These are phyloP conservation scores for Collybia nuda DNA, from an alignment of 768 basidiomycete genomes.

Conservation along the genomic window DNA sequence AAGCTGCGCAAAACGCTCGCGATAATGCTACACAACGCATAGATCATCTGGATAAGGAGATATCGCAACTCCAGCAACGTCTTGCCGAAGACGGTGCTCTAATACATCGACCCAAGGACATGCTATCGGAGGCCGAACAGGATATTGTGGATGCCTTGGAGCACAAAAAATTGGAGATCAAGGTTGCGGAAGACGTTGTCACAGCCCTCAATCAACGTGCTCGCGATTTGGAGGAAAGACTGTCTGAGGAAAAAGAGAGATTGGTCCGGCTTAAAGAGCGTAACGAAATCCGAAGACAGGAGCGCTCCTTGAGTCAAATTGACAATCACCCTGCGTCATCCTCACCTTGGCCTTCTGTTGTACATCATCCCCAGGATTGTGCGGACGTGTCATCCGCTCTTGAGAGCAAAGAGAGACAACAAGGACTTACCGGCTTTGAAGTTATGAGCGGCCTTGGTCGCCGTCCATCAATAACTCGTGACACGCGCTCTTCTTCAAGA, in stretches of 20 bases:
- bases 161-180: slow-evolving; percentile 58
- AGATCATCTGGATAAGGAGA: slow-evolving; percentile 61
- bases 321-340: slow-evolving; percentile 15
- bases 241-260: slow-evolving; percentile 61
- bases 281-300: slow-evolving; percentile 49
- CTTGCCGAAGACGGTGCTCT: slow-evolving; percentile 55
- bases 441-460: slow-evolving; percentile 5
- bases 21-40: slow-evolving; percentile 62
- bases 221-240: slow-evolving; percentile 70
- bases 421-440: slow-evolving; percentile 7
- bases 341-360: slow-evolving; percentile 15
- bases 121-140: slow-evolving; percentile 50
- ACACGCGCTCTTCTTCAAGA: slow-evolving; percentile 15
- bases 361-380: slow-evolving; percentile 3
- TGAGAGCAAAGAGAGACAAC: slow-evolving; percentile 11
- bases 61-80: slow-evolving; percentile 51
- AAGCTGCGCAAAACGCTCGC: slow-evolving; percentile 60
- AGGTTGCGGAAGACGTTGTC: slow-evolving; percentile 66
- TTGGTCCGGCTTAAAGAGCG: slow-evolving; percentile 59
- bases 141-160: slow-evolving; percentile 55
- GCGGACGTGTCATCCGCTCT: slow-evolving; percentile 14
- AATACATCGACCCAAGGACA: slow-evolving; percentile 42
- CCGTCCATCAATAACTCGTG: slow-evolving; percentile 13
- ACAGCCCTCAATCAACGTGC: slow-evolving; percentile 62
- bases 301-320: slow-evolving; percentile 31